Evolutionary conservation across 2,329 filamentous ascomycete species (phyloP).

Genomic region (Parafenestella ontariensis): DNA sequence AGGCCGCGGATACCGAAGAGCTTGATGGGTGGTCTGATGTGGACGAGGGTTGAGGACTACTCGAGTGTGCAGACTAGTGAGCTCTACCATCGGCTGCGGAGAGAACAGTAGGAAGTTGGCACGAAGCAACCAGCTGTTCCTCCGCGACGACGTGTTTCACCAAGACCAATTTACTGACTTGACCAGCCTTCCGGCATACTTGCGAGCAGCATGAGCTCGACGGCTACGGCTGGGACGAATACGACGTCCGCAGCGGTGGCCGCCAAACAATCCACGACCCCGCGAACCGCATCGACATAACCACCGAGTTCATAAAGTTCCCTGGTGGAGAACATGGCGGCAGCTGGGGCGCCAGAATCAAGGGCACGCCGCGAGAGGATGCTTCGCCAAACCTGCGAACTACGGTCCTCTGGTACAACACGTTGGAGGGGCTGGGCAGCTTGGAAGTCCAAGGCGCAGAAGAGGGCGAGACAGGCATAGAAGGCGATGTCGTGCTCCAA

Average conservation of each 20-base stretch:
- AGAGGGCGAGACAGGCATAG: constrained; percentile 55
- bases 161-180: constrained; percentile 16
- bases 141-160: not conserved
- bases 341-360: constrained; percentile 89
- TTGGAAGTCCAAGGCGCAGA: constrained; percentile 66
- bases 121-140: not conserved
- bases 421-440: constrained; percentile 76
- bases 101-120: constrained; percentile 10
- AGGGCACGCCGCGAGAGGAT: constrained; percentile 77
- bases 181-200: constrained; percentile 82
- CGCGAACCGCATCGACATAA: constrained; percentile 86
- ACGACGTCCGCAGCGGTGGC: constrained; percentile 86
- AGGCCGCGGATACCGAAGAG: constrained; percentile 82
- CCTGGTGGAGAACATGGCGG: constrained; percentile 85
- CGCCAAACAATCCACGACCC: constrained; percentile 90
- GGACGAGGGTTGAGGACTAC: constrained; percentile 85
- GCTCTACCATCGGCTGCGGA: constrained; percentile 40
- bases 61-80: constrained; percentile 76
- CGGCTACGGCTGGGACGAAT: constrained; percentile 98
- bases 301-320: constrained; percentile 91
- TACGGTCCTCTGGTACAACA: constrained; percentile 81
- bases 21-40: constrained; percentile 83
- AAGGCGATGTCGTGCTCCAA: constrained; percentile 70
- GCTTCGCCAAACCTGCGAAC: constrained; percentile 72
- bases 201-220: constrained; percentile 96